Conservation (phyloP, 179 eudicot genomes). For the Nepenthes alata region DNA sequence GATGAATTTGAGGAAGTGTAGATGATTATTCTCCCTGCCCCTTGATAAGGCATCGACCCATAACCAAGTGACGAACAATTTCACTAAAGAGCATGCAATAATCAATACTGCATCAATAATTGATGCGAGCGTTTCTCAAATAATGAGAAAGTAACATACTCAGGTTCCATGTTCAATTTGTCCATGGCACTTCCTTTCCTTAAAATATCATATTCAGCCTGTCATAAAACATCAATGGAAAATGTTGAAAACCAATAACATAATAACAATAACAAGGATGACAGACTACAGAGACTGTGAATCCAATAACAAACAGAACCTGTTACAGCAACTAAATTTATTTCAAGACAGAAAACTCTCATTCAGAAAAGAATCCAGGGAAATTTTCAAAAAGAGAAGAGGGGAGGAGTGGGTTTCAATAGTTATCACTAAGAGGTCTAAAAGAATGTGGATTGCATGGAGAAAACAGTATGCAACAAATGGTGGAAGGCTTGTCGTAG, state of each 20-base stretch:
- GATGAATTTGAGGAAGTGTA: too few relatives aligned
- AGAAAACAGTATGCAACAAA: too few relatives aligned
- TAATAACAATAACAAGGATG: not conserved
- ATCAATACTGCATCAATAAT: not conserved
- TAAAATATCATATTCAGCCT: conserved; percentile 79
- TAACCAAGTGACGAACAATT: not conserved
- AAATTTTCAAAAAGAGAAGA: too few relatives aligned
- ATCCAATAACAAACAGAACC: not conserved
- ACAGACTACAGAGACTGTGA: not conserved
- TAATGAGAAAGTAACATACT: conserved; percentile 40
- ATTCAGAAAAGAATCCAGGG: too few relatives aligned
- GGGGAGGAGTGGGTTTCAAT: too few relatives aligned
- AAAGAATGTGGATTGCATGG: too few relatives aligned
- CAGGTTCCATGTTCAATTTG: conserved; percentile 64
- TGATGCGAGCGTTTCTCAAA: not conserved
- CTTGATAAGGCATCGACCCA: too few relatives aligned
- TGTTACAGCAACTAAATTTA: too few relatives aligned
- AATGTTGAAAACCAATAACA: not conserved
- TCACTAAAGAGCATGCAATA: not conserved
- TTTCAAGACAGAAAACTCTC: too few relatives aligned
- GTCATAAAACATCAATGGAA: conserved; percentile 7
- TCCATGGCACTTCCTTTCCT: conserved; percentile 59
- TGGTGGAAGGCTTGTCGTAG: too few relatives aligned
- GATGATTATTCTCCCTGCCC: too few relatives aligned
- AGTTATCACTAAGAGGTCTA: too few relatives aligned